A percentile compares a stretch with the other conserved stretches of the same genome.
Conservation (phyloP, 1,284 basidiomycete genomes). For the Heterobasidion irregulare region DNA sequence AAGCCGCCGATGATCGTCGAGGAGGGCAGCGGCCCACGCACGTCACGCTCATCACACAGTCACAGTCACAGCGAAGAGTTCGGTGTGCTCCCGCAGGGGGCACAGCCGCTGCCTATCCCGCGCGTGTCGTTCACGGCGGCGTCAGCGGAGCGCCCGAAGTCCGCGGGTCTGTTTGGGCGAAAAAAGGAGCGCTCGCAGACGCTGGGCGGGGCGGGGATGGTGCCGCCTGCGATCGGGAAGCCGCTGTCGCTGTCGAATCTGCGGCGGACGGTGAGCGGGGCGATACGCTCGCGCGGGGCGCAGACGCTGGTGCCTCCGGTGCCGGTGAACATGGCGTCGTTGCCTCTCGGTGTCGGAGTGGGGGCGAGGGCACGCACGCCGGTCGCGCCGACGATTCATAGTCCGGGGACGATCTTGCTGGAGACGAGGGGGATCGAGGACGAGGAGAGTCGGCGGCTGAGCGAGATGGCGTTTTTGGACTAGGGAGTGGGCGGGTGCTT, state of each 20-base stretch:
- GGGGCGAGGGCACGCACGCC: constrained; percentile 11
- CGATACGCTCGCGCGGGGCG: constrained; percentile 14
- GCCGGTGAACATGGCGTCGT: neutral
- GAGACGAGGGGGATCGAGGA: constrained; percentile 49
- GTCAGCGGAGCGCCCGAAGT: neutral
- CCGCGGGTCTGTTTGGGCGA: constrained; percentile 5
- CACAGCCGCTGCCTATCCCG: neutral
- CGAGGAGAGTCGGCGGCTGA: constrained; percentile 56
- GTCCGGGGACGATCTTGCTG: constrained; percentile 40
- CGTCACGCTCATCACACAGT: constrained; percentile 4
- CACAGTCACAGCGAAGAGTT: constrained; percentile 1
- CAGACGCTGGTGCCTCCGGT: constrained; percentile 3
- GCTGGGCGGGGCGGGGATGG: neutral
- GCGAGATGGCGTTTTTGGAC: constrained; percentile 57
- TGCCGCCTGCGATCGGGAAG: constrained; percentile 5
- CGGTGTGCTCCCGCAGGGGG: neutral
- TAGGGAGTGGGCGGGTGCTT: neutral
- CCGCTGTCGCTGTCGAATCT: constrained; percentile 19
- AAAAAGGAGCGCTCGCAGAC: constrained; percentile 2
- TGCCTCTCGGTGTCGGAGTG: neutral
- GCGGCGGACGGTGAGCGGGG: constrained; percentile 18
- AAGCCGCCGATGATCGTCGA: constrained; percentile 5
- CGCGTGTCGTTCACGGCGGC: neutral
- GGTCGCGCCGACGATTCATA: constrained; percentile 52
- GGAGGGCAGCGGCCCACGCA: neutral